Conservation (phyloP, 306 rosid genomes). For the Acmispon strigosus region DNA sequence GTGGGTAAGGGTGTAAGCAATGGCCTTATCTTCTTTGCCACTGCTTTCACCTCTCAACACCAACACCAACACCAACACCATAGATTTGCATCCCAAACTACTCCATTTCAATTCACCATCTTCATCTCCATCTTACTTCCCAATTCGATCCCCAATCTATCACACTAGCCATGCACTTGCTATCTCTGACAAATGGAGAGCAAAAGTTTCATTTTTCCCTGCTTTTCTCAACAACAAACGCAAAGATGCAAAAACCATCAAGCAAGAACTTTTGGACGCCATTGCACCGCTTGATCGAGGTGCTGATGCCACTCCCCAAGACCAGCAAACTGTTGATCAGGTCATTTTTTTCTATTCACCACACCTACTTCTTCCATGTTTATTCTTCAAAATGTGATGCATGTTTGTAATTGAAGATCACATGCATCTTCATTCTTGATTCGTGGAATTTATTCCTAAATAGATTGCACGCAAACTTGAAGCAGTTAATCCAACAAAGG, state of each 20-base stretch:
- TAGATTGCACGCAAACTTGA: constrained; percentile 90
- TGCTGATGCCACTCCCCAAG: constrained; percentile 74
- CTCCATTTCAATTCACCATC: constrained; percentile 17
- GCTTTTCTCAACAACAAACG: constrained; percentile 54
- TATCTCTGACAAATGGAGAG: constrained; percentile 53
- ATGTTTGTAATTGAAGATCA: background rate
- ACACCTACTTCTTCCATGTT: too few relatives aligned
- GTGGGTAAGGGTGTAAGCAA: background rate
- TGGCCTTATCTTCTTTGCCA: constrained; percentile 52
- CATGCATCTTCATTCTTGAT: constrained; percentile 29
- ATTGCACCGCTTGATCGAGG: constrained; percentile 79
- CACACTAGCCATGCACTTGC: constrained; percentile 3
- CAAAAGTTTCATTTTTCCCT: constrained; percentile 63
- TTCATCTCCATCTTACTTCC: constrained; percentile 21
- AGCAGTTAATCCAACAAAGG: constrained; percentile 68
- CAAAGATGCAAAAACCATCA: constrained; percentile 49
- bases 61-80: too few relatives aligned
- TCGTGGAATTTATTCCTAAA: constrained; percentile 36
- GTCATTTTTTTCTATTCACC: constrained; percentile 11
- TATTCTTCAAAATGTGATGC: background rate
- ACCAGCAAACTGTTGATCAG: constrained; percentile 65
- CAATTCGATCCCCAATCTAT: constrained; percentile 24
- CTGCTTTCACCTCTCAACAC: constrained; percentile 26
- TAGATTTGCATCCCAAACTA: constrained; percentile 10
- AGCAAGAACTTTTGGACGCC: constrained; percentile 73